These are phyloP conservation scores for Psilocybe cubensis DNA, from an alignment of 768 basidiomycete genomes.

Conservation along the genomic window DNA sequence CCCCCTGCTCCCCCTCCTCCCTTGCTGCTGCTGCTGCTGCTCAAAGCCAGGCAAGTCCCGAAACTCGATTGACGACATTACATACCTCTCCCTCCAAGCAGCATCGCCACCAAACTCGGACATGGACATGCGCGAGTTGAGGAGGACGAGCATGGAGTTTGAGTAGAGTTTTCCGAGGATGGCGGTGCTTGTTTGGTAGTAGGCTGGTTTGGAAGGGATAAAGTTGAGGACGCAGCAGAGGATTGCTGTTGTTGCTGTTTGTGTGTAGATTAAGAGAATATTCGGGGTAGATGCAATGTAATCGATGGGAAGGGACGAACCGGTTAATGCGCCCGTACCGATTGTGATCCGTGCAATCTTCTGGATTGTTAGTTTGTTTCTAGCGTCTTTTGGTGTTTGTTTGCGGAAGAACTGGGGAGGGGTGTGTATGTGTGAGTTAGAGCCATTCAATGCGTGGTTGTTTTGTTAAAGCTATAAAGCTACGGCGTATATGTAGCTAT, in stretches of 20 bases:
- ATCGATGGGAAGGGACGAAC: not conserved
- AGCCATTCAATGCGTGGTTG: not conserved
- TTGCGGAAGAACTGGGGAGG: not conserved
- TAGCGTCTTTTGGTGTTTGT: not conserved
- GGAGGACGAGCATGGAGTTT: constrained; percentile 8
- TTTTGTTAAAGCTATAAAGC: not conserved
- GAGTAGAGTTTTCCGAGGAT: constrained; percentile 9
- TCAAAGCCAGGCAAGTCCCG: not conserved
- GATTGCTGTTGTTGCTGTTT: not conserved
- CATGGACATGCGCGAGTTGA: not conserved
- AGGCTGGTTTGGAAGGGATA: constrained; percentile 5
- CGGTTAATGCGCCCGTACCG: constrained; percentile 2
- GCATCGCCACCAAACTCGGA: not conserved
- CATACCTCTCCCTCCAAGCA: not conserved
- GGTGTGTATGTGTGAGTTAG: too few relatives aligned
- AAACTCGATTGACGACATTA: not conserved
- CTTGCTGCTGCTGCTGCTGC: too few relatives aligned
- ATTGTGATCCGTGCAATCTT: not conserved
- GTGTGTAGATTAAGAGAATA: not conserved
- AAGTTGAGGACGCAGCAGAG: not conserved
- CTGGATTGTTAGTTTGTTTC: not conserved
- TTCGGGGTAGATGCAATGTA: not conserved
- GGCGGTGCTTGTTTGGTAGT: constrained; percentile 4
- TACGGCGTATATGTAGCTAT: too few relatives aligned
- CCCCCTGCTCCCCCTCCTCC: too few relatives aligned